phyloP scores from a whole-genome alignment of 805 yeast genomes.

The Peterozyma toletana region DNA sequence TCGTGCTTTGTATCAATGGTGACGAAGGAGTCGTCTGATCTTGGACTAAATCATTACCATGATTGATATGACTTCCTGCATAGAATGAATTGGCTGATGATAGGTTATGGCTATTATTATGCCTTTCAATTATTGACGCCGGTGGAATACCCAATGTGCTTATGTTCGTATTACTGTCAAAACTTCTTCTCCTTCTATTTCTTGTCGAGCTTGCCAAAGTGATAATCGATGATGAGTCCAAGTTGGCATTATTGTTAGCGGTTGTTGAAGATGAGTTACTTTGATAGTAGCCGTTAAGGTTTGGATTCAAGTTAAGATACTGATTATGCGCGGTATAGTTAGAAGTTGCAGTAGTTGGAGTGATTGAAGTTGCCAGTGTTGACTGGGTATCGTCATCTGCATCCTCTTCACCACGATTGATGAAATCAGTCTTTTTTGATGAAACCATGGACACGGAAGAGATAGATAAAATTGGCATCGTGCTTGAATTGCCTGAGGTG shows the following conservation, averaged over 20 bases:
- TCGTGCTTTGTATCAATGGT: not conserved
- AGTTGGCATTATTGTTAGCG: constrained; percentile 1
- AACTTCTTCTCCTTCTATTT: constrained; percentile 23
- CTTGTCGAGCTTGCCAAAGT: constrained; percentile 22
- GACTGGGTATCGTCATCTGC: constrained; percentile 15
- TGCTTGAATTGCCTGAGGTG: constrained; percentile 1
- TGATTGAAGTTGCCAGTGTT: constrained; percentile 43
- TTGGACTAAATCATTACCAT: not conserved
- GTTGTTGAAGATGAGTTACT: constrained; percentile 4
- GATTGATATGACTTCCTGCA: too few relatives aligned
- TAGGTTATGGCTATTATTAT: not conserved
- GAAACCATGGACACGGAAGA: constrained; percentile 6
- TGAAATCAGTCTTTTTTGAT: not conserved
- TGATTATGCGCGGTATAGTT: constrained; percentile 11
- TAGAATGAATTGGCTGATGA: too few relatives aligned
- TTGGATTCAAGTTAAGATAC: constrained; percentile 4
- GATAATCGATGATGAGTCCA: constrained; percentile 23
- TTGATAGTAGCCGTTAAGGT: not conserved
- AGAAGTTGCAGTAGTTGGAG: constrained; percentile 25
- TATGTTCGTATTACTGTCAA: constrained; percentile 45
- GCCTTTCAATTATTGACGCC: constrained; percentile 58
- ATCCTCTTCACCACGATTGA: too few relatives aligned
- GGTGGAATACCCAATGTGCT: constrained; percentile 69
- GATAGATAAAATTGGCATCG: constrained; percentile 7
- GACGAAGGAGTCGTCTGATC: constrained; percentile 2